These are phyloP conservation scores for Cornus suecica DNA, from an alignment of 148 eudicot genomes.

Conservation along the genomic window DNA sequence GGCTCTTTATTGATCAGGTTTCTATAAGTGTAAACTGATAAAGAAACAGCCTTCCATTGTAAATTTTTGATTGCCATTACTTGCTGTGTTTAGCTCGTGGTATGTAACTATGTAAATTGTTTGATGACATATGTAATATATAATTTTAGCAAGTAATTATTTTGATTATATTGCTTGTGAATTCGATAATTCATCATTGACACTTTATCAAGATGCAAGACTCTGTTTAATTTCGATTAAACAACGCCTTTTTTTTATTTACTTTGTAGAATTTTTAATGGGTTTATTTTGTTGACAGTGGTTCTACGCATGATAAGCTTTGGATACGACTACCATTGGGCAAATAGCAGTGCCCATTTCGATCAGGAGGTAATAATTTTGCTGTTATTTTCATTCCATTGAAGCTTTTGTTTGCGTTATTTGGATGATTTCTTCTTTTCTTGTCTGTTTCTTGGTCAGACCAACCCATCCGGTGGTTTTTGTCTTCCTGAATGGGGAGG, in stretches of 20 bases:
- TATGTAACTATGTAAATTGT: neutral
- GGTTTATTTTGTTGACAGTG: conserved; percentile 40
- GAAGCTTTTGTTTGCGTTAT: conserved; percentile 1
- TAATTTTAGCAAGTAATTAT: neutral
- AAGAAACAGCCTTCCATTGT: neutral
- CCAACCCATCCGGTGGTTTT: too few relatives aligned
- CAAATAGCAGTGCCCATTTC: conserved; percentile 46
- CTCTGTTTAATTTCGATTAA: neutral
- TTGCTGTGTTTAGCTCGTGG: conserved; percentile 7
- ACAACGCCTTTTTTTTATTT: neutral
- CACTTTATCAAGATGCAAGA: neutral
- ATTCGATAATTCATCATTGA: neutral
- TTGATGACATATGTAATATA: too few relatives aligned
- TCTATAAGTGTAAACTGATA: neutral
- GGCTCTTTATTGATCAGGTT: neutral
- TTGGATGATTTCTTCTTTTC: neutral
- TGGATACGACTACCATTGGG: conserved; percentile 91
- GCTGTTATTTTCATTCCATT: neutral
- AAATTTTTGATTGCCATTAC: neutral
- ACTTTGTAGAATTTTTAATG: neutral
- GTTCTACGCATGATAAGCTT: conserved; percentile 86
- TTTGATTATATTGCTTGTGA: neutral
- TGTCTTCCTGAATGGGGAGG: too few relatives aligned
- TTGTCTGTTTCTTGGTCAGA: neutral
- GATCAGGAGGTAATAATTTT: conserved; percentile 61